Evolutionary conservation across 2,329 filamentous ascomycete genomes (phyloP).

Genomic region (Balansia obtecta): DNA sequence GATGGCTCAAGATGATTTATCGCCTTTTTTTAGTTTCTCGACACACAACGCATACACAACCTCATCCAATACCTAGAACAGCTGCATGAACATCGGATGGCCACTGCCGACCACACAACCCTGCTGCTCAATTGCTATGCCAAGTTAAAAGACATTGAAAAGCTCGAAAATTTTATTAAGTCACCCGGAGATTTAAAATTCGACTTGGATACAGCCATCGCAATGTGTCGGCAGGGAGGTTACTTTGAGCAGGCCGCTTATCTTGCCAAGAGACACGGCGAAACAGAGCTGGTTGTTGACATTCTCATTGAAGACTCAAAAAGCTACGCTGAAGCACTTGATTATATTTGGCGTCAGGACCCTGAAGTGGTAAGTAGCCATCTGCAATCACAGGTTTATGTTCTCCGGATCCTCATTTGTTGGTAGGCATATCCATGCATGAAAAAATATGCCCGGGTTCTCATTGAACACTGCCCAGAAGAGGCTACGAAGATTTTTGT

Average conservation of each 20-base stretch:
- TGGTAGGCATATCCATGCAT: conserved; percentile 68
- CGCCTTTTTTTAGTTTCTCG: conserved; percentile 54
- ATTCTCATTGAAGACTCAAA: conserved; percentile 94
- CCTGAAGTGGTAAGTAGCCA: conserved; percentile 51
- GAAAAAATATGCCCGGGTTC: conserved; percentile 87
- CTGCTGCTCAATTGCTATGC: conserved; percentile 93
- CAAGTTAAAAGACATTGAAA: conserved; percentile 92
- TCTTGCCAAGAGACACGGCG: conserved; percentile 83
- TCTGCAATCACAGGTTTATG: not conserved
- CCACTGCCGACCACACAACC: conserved; percentile 91
- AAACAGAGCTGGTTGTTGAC: conserved; percentile 87
- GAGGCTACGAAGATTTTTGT: conserved; percentile 82
- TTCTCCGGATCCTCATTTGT: conserved; percentile 18
- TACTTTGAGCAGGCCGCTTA: conserved; percentile 97
- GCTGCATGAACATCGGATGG: conserved; percentile 84
- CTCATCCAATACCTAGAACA: conserved; percentile 95
- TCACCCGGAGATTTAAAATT: conserved; percentile 91
- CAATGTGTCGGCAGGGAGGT: conserved; percentile 93
- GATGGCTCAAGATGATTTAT: conserved; percentile 11
- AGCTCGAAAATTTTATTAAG: conserved; percentile 93
- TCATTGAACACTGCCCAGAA: conserved; percentile 75
- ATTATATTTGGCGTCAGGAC: conserved; percentile 83
- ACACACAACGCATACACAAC: conserved; percentile 95
- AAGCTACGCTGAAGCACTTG: conserved; percentile 73
- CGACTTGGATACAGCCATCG: conserved; percentile 90